Evolutionary conservation across 1,139 yeast species (phyloP), one percentile per base, ranked within the genome.

Genomic region (Hansenula lynferdii): DNA sequence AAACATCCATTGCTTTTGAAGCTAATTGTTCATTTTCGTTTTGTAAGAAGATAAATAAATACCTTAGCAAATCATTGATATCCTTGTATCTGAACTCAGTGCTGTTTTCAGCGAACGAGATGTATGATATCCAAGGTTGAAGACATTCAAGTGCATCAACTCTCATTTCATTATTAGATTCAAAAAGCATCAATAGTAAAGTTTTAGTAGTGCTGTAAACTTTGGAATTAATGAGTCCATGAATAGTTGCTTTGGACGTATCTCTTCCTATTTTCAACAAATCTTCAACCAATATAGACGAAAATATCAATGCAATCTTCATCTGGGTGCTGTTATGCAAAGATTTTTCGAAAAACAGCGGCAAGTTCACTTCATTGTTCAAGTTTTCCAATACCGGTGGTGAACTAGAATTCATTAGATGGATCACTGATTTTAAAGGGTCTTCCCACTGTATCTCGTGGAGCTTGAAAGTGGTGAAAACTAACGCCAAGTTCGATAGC

Each of bases 261-360:
- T 42, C 48, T 47, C 51, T 40, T 59, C 67, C 37, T 23, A 56
- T 58, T 45, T 71, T 74, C 24, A 63, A 51, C 9, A 72, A 48
- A 45, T 82, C 89, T 52, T 81, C 89, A 1, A 71, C 74, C 1
- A 80, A 50, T 15, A 77, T 75, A 19, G 80, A 67, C 4, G 72
- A 61, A 41, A 72, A 70, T n/a, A 53, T 43, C 19, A 68, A 41
- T n/a, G 58, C 22, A 18, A 65, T 36, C 26, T 48, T 47, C 21
- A 42, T 36, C 5, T 41, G 27, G 2, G 19, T 20, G 10, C 9
- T 20, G 11, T 30, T 20, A 3, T 30, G 30, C 11, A 4, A 47
- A 47, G 3, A 33, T n/a, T 6, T 44, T 19, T 0, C 41, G 7
- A 61, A 39, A 20, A 57, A 49, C 18, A 51, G 45, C 10, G 57